Evolutionary conservation across 2,329 filamentous ascomycete species (phyloP), one percentile per base, ranked within the genome.

Genomic region (Fusarium buxicola): DNA sequence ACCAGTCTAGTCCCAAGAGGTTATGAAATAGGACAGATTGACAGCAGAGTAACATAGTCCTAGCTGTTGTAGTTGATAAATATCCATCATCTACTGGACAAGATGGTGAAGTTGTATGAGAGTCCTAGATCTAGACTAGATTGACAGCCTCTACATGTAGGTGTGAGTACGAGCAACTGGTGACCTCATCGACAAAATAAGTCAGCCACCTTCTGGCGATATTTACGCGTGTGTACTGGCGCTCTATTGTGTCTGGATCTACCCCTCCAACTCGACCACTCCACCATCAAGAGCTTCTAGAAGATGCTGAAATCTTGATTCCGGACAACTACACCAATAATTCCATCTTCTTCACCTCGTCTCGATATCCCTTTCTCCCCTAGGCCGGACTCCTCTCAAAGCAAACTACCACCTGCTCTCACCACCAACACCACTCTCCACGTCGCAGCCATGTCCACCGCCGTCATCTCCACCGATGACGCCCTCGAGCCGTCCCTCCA

Each of bases 401-500:
- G 15, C 24, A 34, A 36, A 15, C 15, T 6, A 6, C 4, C 6
- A 21, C 21, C 8, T 28, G n/a, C 38, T 18, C 16, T 31, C 51
- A 25, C 36, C 30, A 21, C 28, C 35, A 25, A 21, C 18, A 44
- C 27, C 21, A 40, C 40, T 13, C 35, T 35, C 11, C 21, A 21
- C 16, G 18, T 43, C 41, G 28, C 56, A 60, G 6, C 66, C 52
- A 80, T 79, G 78, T 81, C 81, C 55, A 69, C 78, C 63, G 72
- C 75, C 61, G 46, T 78, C 63, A 66, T 78, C 69, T 73, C 74
- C 60, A 72, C 73, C 78, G 90, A 91, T 73, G 91, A 93, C 75
- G 83, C 87, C 71, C 89, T 98, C 81, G 94, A 96, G 82, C 94
- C 95, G 43, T 92, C 92, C 48, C 91, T 99, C 73, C 92, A 97